A percentile compares a stretch with the other conserved stretches of the same genome.
These are phyloP conservation scores for Chlamydomonas reinhardtii DNA, from an alignment of 163 green algal genomes.

Conservation along the genomic window DNA sequence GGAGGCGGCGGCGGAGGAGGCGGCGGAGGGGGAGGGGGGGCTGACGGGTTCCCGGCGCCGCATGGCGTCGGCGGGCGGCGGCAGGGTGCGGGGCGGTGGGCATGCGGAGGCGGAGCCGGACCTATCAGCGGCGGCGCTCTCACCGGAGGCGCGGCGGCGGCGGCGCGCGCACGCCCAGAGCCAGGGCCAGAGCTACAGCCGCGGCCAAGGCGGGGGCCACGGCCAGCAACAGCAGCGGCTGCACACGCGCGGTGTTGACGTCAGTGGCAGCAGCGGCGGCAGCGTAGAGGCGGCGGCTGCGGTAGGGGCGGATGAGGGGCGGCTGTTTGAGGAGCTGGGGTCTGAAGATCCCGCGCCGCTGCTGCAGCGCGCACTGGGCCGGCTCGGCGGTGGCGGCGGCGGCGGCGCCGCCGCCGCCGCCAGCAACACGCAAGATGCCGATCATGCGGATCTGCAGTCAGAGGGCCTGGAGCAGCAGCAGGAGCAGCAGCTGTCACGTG, in stretches of 20 bases:
- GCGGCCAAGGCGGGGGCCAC: too few species aligned
- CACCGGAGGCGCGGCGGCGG: not conserved
- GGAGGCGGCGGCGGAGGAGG: not conserved
- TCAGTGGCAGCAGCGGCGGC: not conserved
- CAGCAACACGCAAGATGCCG: not conserved
- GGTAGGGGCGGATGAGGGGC: not conserved
- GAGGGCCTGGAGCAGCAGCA: not conserved
- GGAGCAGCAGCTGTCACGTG: too few species aligned
- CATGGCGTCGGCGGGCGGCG: not conserved
- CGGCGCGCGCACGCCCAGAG: not conserved
- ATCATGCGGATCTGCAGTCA: too few species aligned
- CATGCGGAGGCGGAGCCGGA: too few species aligned
- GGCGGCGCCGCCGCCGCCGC: not conserved
- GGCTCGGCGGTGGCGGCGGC: too few species aligned
- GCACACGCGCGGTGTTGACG: too few species aligned
- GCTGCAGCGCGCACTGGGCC: too few species aligned
- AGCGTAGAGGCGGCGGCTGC: not conserved
- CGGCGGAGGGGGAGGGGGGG: not conserved
- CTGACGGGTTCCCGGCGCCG: constrained; percentile 5
- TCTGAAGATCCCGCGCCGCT: too few species aligned
- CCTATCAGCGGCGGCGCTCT: too few species aligned
- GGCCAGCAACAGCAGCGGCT: not conserved
- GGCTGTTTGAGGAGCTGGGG: too few species aligned
- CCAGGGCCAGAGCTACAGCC: too few species aligned
- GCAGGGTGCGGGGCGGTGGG: too few species aligned